Evolutionary conservation across 2,329 filamentous ascomycete species (phyloP), one percentile per base, ranked within the genome.

Genomic region (Hortaea sp.): DNA sequence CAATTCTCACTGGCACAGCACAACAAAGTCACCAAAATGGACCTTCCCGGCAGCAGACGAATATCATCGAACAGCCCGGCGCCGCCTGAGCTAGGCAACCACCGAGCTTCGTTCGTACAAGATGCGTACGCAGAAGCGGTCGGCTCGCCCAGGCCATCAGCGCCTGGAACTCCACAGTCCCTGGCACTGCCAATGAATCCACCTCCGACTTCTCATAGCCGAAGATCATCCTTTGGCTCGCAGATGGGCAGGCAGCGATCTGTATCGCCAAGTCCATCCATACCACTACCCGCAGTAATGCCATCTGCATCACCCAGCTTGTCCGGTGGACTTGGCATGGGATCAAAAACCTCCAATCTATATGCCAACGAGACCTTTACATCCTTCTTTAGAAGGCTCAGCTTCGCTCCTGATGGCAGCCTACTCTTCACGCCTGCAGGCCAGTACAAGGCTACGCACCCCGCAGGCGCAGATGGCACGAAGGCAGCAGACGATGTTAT

Each of bases 361-460:
- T 98, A 98, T 63, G 88, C 88, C 40, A 97, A 95, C 59, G 92
- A 98, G 67, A 95, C 90, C 0, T 78, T 97, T 49, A 95, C 90
- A 0, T 97, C 92, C 0, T 98, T 98, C 69, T 98, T 98, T 70
- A 78, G 92, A 44, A 81, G 92, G 41, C 72, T 98, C 42, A 89
- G 90, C 0, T 98, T 98, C 62, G 88, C 94, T 1, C 90, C 92
- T 0, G 94, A 98, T 62, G 92, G 92, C 28, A 95, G 89, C 63
- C 72, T 98, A 37, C 45, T 47, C 3, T 47, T 47, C 32, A 47
- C 45, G 7, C 45, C 45, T 11, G 45, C 45, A 11, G 45, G 45
- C 32, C 41, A 47, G 42, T 97, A 92, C 67, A 94, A 95, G 63
- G 85, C 84, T 2, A 79, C 88, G 43, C 79, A 87, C 54, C 70